Conservation (phyloP, 805 yeast genomes). For the Sugiyamaella floridensis region DNA sequence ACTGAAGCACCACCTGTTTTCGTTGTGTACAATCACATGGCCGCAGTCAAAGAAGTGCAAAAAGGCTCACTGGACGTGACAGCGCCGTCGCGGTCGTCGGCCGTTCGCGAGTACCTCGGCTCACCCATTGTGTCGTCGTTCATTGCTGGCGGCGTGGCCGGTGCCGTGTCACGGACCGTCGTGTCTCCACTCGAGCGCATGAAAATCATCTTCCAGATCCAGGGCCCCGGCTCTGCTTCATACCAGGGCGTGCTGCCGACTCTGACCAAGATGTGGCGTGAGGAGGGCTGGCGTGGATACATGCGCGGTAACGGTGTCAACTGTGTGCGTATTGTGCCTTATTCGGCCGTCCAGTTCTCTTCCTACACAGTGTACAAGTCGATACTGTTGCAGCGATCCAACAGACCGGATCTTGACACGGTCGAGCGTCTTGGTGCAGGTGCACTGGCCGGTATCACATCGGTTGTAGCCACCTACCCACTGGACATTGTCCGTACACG, state of each 20-base stretch:
- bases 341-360: constrained; percentile 88
- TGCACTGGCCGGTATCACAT: constrained; percentile 68
- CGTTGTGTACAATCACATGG: neutral
- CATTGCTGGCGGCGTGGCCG: constrained; percentile 93
- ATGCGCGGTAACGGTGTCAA: constrained; percentile 88
- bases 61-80: neutral
- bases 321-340: constrained; percentile 86
- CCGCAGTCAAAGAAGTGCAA: constrained; percentile 7
- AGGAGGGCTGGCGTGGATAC: constrained; percentile 87
- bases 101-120: constrained; percentile 6
- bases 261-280: constrained; percentile 68
- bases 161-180: constrained; percentile 87
- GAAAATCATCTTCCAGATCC: constrained; percentile 84
- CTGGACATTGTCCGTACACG: constrained; percentile 87
- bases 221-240: constrained; percentile 45
- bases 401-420: constrained; percentile 38
- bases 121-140: constrained; percentile 58
- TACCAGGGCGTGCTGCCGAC: constrained; percentile 72
- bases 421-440: constrained; percentile 67
- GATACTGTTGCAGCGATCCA: constrained; percentile 34
- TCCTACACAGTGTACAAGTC: constrained; percentile 56
- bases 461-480: constrained; percentile 84
- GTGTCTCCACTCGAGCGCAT: constrained; percentile 95
- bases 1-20: no score
- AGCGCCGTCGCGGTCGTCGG: neutral